These are phyloP conservation scores for Alternaria solani DNA, from an alignment of 2,329 filamentous ascomycete species.

Conservation along the genomic window DNA sequence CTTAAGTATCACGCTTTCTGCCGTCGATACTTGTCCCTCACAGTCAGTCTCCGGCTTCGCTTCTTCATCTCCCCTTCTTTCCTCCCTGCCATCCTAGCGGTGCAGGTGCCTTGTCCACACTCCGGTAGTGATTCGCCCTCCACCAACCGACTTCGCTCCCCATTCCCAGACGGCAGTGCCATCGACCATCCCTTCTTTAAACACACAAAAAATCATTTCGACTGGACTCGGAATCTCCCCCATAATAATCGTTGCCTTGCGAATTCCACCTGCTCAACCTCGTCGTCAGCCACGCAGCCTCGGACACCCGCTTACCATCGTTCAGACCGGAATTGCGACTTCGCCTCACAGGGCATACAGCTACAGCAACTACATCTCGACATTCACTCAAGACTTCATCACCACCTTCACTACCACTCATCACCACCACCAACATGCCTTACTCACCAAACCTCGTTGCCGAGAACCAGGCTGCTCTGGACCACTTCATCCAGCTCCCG, in stretches of 20 bases:
- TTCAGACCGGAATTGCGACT: constrained; percentile 41
- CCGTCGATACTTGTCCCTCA: constrained; percentile 33
- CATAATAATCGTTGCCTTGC: constrained; percentile 37
- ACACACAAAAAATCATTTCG: constrained; percentile 15
- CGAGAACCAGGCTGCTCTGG: constrained; percentile 76
- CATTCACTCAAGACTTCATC: constrained; percentile 27
- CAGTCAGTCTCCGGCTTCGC: constrained; percentile 43
- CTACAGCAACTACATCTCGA: constrained; percentile 15
- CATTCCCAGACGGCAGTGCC: constrained; percentile 37
- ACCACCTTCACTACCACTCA: constrained; percentile 6
- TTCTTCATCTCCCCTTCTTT: constrained; percentile 35
- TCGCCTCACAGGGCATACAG: constrained; percentile 43
- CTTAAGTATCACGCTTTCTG: constrained; percentile 46
- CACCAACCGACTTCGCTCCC: constrained; percentile 27
- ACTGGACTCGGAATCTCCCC: constrained; percentile 35
- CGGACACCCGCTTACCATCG: constrained; percentile 47
- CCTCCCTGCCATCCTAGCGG: constrained; percentile 39
- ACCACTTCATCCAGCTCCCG: constrained; percentile 80
- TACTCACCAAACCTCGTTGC: constrained; percentile 53
- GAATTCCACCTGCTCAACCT: constrained; percentile 33
- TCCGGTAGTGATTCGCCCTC: constrained; percentile 37
- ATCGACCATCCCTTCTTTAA: constrained; percentile 30
- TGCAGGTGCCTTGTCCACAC: constrained; percentile 39
- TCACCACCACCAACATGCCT: constrained; percentile 50
- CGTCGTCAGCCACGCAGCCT: constrained; percentile 43